Percentiles rank a stretch among this genome's conserved stretches.
Evolutionary conservation across 495 filamentous ascomycete genomes (phyloP).

Genomic region (Cudoniella acicularis): DNA sequence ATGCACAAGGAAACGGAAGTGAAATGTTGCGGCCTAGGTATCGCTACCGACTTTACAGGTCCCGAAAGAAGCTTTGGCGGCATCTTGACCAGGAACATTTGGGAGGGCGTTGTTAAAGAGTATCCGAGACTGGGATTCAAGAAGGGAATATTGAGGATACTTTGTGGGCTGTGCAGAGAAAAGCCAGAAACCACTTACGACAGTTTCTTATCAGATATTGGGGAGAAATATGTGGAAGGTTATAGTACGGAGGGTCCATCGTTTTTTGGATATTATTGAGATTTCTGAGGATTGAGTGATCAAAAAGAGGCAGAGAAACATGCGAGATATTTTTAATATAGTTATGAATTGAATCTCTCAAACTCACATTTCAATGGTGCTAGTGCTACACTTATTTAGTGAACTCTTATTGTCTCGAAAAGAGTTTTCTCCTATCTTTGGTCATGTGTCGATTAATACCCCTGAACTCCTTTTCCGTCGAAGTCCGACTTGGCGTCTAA

Average conservation of each 20-base stretch:
- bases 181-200: constrained; percentile 50
- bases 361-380: too few species aligned
- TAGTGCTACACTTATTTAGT: too few species aligned
- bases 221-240: constrained; percentile 29
- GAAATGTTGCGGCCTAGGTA: constrained; percentile 33
- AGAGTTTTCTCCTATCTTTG: too few species aligned
- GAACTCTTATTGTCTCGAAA: too few species aligned
- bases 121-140: constrained; percentile 38
- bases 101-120: constrained; percentile 28
- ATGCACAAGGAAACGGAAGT: constrained; percentile 45
- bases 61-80: constrained; percentile 24
- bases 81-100: constrained; percentile 34
- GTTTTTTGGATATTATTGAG: neutral
- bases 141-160: constrained; percentile 31
- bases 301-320: too few species aligned
- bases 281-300: neutral
- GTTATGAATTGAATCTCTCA: too few species aligned
- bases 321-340: too few species aligned
- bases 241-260: neutral
- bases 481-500: too few species aligned
- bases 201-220: constrained; percentile 39
- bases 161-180: constrained; percentile 39
- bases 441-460: too few species aligned
- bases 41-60: constrained; percentile 45
- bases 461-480: too few species aligned